phyloP scores from a whole-genome alignment of 441 rosid species.

The Aquilaria agallochum region DNA sequence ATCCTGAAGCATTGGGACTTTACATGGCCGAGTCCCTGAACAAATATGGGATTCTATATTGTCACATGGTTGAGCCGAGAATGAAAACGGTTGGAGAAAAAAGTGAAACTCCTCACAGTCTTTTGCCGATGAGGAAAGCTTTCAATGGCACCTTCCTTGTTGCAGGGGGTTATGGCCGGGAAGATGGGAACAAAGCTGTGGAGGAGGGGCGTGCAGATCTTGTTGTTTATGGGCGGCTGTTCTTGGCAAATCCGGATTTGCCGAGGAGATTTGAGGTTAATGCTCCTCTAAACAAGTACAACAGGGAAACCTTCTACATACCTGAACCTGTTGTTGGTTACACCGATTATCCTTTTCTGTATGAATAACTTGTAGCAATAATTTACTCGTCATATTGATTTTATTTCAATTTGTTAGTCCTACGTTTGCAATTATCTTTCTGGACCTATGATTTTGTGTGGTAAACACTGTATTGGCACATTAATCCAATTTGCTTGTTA shows the following conservation, averaged over 20 bases:
- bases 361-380: too few species aligned
- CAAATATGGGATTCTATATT: constrained; percentile 3
- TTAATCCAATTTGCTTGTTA: too few species aligned
- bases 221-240: constrained; percentile 33
- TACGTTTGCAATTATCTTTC: too few species aligned
- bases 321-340: constrained; percentile 43
- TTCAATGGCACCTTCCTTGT: constrained; percentile 42
- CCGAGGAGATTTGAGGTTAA: constrained; percentile 34
- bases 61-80: constrained; percentile 6
- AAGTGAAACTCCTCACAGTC: constrained; percentile 13
- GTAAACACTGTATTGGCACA: too few species aligned
- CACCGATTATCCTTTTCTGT: constrained; percentile 22
- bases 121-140: constrained; percentile 39
- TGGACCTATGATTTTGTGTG: too few species aligned
- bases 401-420: too few species aligned
- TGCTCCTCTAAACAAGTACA: constrained; percentile 34
- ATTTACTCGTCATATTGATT: too few species aligned
- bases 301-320: constrained; percentile 29
- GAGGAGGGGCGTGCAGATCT: constrained; percentile 31
- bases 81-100: constrained; percentile 18
- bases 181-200: constrained; percentile 30
- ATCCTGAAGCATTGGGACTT: constrained; percentile 4
- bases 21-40: constrained; percentile 5
- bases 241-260: constrained; percentile 41
- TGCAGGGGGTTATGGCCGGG: constrained; percentile 29